These are phyloP conservation scores for Echites panduratus DNA, from an alignment of 257 asterid species.

Conservation along the genomic window DNA sequence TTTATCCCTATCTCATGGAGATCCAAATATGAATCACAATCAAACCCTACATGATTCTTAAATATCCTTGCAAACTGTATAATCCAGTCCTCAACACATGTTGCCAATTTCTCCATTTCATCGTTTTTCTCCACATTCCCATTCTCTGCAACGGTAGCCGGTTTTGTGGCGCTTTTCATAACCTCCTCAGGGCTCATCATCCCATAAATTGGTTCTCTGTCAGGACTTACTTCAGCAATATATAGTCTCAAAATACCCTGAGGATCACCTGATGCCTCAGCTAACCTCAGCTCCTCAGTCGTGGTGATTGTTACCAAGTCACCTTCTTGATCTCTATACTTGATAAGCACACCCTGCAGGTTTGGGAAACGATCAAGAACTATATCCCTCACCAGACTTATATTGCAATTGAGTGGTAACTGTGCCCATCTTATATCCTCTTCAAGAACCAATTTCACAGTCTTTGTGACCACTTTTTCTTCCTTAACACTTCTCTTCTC, in stretches of 20 bases:
- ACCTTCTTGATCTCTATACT: constrained; percentile 88
- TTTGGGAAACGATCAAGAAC: constrained; percentile 65
- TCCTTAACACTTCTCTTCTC: constrained; percentile 63
- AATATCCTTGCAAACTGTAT: constrained; percentile 76
- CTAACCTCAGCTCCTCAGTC: constrained; percentile 79
- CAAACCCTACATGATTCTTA: constrained; percentile 85
- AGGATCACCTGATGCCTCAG: constrained; percentile 67
- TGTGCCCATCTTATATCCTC: constrained; percentile 93
- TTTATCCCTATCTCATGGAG: constrained; percentile 83
- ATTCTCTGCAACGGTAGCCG: constrained; percentile 26
- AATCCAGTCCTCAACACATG: constrained; percentile 70
- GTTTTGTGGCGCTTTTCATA: constrained; percentile 32
- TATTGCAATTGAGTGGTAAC: constrained; percentile 58
- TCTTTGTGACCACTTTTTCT: constrained; percentile 50
- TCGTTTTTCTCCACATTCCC: constrained; percentile 22
- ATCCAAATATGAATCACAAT: constrained; percentile 76
- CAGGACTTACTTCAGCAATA: constrained; percentile 74
- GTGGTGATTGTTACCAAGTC: constrained; percentile 87
- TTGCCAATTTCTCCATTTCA: constrained; percentile 26
- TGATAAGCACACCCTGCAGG: constrained; percentile 75
- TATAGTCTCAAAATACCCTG: constrained; percentile 64
- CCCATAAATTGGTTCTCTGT: constrained; percentile 69
- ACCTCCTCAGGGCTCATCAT: constrained; percentile 42
- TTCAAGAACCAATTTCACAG: constrained; percentile 66
- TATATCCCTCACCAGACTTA: constrained; percentile 61